Conservation (phyloP, 768 basidiomycete genomes). For the Cystofilobasidium ferigula region DNA sequence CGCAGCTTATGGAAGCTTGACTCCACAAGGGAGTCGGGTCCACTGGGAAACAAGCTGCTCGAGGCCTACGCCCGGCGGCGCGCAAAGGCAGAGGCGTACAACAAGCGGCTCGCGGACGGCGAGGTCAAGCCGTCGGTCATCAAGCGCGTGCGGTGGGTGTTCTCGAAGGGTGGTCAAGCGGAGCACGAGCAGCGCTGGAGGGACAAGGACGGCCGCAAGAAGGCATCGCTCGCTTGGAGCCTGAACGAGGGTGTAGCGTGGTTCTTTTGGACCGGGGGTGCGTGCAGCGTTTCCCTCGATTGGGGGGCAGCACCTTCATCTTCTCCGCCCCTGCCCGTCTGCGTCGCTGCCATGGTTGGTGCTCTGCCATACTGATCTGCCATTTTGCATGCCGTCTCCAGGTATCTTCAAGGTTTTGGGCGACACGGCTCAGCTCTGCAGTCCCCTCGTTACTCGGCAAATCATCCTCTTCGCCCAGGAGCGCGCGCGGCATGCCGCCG, state of each 20-base stretch:
- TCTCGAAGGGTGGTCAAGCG: neutral
- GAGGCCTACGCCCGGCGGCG: neutral
- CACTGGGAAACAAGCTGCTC: neutral
- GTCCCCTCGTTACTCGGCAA: slow-evolving; percentile 39
- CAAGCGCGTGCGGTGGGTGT: neutral
- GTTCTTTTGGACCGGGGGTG: slow-evolving; percentile 15
- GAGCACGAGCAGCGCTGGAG: slow-evolving; percentile 8
- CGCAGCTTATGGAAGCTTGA: slow-evolving; percentile 60
- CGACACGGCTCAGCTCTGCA: slow-evolving; percentile 33
- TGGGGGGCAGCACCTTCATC: too few species aligned
- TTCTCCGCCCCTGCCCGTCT: too few species aligned
- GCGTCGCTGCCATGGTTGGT: neutral
- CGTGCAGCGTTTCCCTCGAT: neutral
- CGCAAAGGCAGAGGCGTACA: slow-evolving; percentile 5
- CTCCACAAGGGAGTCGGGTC: neutral
- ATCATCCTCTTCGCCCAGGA: slow-evolving; percentile 33
- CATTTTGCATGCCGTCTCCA: neutral
- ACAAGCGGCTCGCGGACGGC: slow-evolving; percentile 5
- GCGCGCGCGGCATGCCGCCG: slow-evolving; percentile 8
- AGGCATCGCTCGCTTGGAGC: slow-evolving; percentile 44
- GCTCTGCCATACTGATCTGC: neutral
- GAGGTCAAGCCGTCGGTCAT: slow-evolving; percentile 7
- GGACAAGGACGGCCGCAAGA: slow-evolving; percentile 43
- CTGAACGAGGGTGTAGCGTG: slow-evolving; percentile 12
- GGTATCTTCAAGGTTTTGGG: slow-evolving; percentile 35